Base-by-base conservation (phyloP, 306 rosid genomes). In the Prunus armeniaca region DNA sequence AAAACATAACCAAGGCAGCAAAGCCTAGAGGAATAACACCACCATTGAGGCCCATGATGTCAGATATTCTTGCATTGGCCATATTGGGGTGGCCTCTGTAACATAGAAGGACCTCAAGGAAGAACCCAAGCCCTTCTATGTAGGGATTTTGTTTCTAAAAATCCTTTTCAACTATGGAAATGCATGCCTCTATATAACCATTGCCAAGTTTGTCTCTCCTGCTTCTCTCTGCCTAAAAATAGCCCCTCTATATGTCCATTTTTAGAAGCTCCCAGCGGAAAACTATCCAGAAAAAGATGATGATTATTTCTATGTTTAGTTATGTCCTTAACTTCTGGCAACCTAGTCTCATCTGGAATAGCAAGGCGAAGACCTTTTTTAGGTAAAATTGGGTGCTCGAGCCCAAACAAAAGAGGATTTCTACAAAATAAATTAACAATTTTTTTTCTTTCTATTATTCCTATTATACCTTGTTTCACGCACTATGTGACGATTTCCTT, bases 81-180 rank as follows among this genome's bases (percentile, higher is more conserved):
- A 38, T 72, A 8, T 32, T 65, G 22, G 3, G 69, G 47, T 18
- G 45, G 9, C 12, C 41, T 64, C 15, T 64, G 43, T 71, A 52
- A 19, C 69, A 73, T 73, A 73, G 77, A 73, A 73, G 77, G 77
- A 73, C 77, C 68, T 73, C 77, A 45, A 73, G 50, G 54, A 73
- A 22, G 67, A 25, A 32, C 49, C 49, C 24, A 34, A 73, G 77
- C 25, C 77, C 77, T 60, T 63, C 77, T 73, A 73, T 73, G 77
- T 65, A 17, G 27, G 57, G 68, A 63, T 22, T 72, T 58, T 57
- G 3, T 73, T 30, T 17, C 67, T 73, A 60, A 58, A 38, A 57
- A 73, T 25, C 77, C 52, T 34, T 58, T 60, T 45, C 8, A 60
- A 58, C 43, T 60, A 10, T 60, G 34, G 2, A 14, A 5, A 5